Base-by-base conservation (phyloP, 768 basidiomycete genomes). In the Guyanaporus albipodus region DNA sequence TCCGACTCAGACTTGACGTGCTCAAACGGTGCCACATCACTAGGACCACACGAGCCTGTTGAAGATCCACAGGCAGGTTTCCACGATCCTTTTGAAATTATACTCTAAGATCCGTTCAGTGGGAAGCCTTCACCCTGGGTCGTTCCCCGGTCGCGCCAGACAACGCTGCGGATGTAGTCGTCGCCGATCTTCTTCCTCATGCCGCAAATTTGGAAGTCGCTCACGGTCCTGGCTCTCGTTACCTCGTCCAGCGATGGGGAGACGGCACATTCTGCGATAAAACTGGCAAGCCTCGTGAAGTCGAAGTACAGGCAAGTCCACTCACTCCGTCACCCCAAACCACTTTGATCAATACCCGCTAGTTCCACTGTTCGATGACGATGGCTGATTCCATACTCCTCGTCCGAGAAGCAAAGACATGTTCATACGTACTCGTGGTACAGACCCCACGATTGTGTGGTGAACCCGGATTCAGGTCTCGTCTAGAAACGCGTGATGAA, bases 351-450 rank as follows among this genome's bases (percentile, higher is more conserved):
- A 50, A 44, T 21, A 15, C 26, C 35, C 28, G 32, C 50, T 63
- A 94, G 89, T 94, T 92, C 64, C 93, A 97, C 68, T 97, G 93
- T 67, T 91, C 91, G 52, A 91, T 91, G 89, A 87, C 88, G 43
- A 91, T 88, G 73, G 81, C 88, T 33, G 93, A 97, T 70, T 81
- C 79, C 28, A 90, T 97, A 57, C 76, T 89, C 44, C 86, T 93
- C 61, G 83, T 97, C 61, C 93, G 94, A 64, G 93, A 96, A 73
- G 78, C 91, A 28, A 87, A 87, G 63, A 94, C 89, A 31, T 99
- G 96, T 69, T 83, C 87, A 53, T 98, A 99, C 64, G 83, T 96
- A 36, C 75, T 98, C 41, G 86, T 97, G 54, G 83, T 98, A 48
- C 88, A 97, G 64, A 96, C 95, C 0, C 94, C 96, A 27, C 87